These are phyloP conservation scores for Scolecobasidium constrictum DNA, from an alignment of 2,329 filamentous ascomycete species.

Conservation along the genomic window DNA sequence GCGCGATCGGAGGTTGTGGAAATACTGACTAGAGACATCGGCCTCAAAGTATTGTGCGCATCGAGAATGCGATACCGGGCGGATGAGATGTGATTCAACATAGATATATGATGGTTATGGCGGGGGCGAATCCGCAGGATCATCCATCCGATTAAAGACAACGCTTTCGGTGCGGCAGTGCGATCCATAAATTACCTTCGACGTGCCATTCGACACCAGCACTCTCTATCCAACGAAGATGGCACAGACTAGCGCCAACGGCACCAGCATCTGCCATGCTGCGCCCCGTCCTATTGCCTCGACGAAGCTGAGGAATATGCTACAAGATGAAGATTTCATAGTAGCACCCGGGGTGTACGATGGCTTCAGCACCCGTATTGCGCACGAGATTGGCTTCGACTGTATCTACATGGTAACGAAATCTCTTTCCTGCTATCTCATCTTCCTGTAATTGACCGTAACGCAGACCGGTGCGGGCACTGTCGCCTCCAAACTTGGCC, in stretches of 20 bases:
- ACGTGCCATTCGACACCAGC: background rate
- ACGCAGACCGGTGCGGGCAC: slow-evolving; percentile 17
- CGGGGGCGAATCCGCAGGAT: too few relatives aligned
- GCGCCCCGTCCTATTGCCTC: background rate
- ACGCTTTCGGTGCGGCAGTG: too few relatives aligned
- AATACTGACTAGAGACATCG: too few relatives aligned
- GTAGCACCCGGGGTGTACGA: slow-evolving; percentile 41
- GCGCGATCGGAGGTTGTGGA: too few relatives aligned
- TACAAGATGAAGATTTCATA: slow-evolving; percentile 22
- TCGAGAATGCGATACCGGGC: too few relatives aligned
- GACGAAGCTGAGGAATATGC: slow-evolving; percentile 12
- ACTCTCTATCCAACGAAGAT: background rate
- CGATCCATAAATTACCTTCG: background rate
- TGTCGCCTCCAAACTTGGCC: slow-evolving; percentile 14
- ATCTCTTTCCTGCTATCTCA: background rate
- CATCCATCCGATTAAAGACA: too few relatives aligned
- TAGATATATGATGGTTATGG: too few relatives aligned
- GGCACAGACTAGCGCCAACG: background rate
- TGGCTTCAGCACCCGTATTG: slow-evolving; percentile 38
- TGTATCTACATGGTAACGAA: slow-evolving; percentile 39
- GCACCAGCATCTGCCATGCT: slow-evolving; percentile 2
- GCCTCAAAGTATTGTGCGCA: too few relatives aligned
- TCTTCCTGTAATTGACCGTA: background rate
- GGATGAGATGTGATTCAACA: too few relatives aligned
- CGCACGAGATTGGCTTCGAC: slow-evolving; percentile 37